phyloP scores from a whole-genome alignment of 345 rosid species.

The Citrus glauca region DNA sequence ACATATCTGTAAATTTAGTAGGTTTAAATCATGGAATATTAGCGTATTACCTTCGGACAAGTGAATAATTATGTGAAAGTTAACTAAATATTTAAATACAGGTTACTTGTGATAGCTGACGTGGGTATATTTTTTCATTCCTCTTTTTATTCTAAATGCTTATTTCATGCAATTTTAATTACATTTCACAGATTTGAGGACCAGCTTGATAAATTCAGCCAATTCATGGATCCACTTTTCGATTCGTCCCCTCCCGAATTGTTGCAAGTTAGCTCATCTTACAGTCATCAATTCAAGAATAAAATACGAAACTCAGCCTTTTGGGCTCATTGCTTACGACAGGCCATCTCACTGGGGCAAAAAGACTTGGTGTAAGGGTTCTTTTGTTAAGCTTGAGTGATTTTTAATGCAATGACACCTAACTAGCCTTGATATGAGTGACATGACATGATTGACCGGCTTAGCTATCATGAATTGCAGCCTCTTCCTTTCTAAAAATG shows the following conservation, averaged over 20 bases:
- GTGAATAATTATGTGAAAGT: background rate
- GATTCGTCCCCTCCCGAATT: constrained; percentile 81
- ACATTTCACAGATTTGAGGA: constrained; percentile 59
- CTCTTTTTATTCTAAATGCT: background rate
- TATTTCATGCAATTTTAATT: background rate
- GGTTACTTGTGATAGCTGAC: background rate
- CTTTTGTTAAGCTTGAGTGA: background rate
- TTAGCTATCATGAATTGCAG: background rate
- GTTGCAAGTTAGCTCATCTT: constrained; percentile 38
- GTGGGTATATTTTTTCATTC: no score
- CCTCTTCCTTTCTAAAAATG: background rate
- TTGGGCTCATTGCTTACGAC: constrained; percentile 63
- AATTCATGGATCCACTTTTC: constrained; percentile 76
- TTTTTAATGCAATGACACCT: background rate
- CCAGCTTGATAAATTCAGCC: constrained; percentile 71
- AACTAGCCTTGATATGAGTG: background rate
- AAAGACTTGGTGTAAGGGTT: constrained; percentile 75
- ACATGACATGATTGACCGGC: background rate
- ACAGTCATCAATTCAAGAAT: constrained; percentile 45
- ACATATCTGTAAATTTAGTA: no score
- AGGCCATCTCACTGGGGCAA: constrained; percentile 59
- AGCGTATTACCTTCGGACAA: background rate
- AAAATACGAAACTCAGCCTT: constrained; percentile 54
- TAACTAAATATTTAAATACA: background rate
- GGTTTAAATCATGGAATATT: background rate